Evolutionary conservation across 2,329 filamentous ascomycete species (phyloP).

Genomic region (Fusarium nematophilum): DNA sequence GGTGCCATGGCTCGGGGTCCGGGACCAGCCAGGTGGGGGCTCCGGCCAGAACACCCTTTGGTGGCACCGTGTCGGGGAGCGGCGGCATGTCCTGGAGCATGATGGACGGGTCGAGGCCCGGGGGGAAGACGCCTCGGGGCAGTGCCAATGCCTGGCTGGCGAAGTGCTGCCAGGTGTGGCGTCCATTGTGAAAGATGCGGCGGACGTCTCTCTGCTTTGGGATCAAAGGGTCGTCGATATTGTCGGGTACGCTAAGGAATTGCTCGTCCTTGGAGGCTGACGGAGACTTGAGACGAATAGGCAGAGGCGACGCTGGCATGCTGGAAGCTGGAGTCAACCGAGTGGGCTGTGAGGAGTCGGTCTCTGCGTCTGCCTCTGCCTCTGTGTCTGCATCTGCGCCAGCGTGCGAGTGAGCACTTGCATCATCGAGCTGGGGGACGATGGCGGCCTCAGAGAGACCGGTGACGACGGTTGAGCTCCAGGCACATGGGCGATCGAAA

Average conservation of each 20-base stretch:
- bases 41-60: conserved; percentile 38
- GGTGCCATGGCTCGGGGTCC: conserved; percentile 32
- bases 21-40: conserved; percentile 41
- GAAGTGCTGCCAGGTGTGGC: conserved; percentile 39
- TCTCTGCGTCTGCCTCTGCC: too few relatives aligned
- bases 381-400: too few relatives aligned
- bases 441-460: conserved; percentile 40
- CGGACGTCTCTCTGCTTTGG: conserved; percentile 35
- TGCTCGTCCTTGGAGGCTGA: conserved; percentile 18
- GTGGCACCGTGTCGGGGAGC: conserved; percentile 37
- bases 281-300: conserved; percentile 7
- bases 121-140: conserved; percentile 36
- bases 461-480: conserved; percentile 42
- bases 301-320: conserved; percentile 16
- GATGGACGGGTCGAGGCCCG: conserved; percentile 36
- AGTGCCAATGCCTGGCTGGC: conserved; percentile 30
- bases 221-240: conserved; percentile 38
- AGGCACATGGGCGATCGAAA: conserved; percentile 37
- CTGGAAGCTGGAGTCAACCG: conserved; percentile 27
- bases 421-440: conserved; percentile 29
- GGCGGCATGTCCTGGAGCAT: conserved; percentile 43
- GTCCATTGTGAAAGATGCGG: conserved; percentile 36
- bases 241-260: conserved; percentile 27
- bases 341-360: conserved; percentile 12
- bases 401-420: conserved; percentile 33